phyloP scores from a whole-genome alignment of 2,329 filamentous ascomycete species.

The Neodidymelliopsis sp. region DNA sequence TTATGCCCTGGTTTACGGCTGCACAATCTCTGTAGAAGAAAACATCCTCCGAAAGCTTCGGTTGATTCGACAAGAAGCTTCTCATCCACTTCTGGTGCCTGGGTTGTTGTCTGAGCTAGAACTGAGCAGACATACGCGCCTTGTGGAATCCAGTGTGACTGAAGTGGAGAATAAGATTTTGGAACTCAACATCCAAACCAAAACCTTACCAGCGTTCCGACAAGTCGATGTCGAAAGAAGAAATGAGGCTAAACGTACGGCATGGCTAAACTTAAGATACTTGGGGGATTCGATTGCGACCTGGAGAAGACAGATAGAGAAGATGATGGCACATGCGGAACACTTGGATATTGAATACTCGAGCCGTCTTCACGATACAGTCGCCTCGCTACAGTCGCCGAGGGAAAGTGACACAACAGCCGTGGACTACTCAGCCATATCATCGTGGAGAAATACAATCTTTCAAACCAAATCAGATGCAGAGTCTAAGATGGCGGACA shows the following conservation, averaged over 20 bases:
- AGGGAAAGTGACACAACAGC: no score
- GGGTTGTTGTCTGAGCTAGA: constrained; percentile 29
- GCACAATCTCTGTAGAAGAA: constrained; percentile 9
- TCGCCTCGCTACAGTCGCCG: no score
- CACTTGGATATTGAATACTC: no score
- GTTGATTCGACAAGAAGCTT: constrained; percentile 11
- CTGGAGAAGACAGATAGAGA: constrained; percentile 27
- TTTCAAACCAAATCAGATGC: no score
- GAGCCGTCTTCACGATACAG: no score
- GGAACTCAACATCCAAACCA: constrained; percentile 14
- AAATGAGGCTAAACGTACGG: constrained; percentile 20
- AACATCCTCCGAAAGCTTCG: constrained; percentile 18
- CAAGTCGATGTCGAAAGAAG: constrained; percentile 10
- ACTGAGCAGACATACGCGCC: constrained; percentile 10
- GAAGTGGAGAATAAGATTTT: constrained; percentile 25
- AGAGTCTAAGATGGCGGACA: no score
- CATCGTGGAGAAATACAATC: no score
- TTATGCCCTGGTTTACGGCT: constrained; percentile 27
- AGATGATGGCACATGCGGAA: constrained; percentile 18
- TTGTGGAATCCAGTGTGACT: constrained; percentile 23
- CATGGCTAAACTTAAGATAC: constrained; percentile 29
- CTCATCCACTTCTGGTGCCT: constrained; percentile 24
- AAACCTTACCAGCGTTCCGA: background rate
- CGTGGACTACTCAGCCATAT: no score
- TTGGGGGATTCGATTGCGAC: constrained; percentile 23